Percentiles rank a stretch among this genome's conserved stretches.
These are phyloP conservation scores for Sanguinoderma infundibulare DNA, from an alignment of 1,284 basidiomycete genomes.

Conservation along the genomic window DNA sequence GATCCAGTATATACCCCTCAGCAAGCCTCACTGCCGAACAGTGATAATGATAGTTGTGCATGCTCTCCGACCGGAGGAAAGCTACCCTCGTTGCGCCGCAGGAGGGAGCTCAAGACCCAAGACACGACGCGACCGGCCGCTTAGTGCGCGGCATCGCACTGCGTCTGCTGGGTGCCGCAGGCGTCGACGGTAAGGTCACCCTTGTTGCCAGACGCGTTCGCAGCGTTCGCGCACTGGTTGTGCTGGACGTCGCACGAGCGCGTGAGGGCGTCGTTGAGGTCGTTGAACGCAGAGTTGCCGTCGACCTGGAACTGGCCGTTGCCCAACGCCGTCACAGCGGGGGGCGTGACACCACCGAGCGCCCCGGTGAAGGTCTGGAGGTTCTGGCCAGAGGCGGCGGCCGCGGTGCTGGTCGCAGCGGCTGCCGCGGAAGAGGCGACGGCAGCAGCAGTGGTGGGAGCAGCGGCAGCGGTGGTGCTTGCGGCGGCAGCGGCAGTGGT, in stretches of 20 bases:
- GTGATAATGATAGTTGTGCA: background rate
- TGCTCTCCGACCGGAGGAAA: background rate
- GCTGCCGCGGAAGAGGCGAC: slow-evolving; percentile 18
- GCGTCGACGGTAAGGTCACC: slow-evolving; percentile 50
- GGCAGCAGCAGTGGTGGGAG: slow-evolving; percentile 23
- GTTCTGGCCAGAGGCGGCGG: slow-evolving; percentile 41
- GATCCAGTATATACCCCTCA: slow-evolving; percentile 9
- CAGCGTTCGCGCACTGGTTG: slow-evolving; percentile 47
- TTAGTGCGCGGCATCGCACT: slow-evolving; percentile 43
- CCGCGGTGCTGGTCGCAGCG: slow-evolving; percentile 22
- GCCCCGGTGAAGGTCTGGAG: slow-evolving; percentile 62
- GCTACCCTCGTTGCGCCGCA: slow-evolving; percentile 10
- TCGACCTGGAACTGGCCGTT: slow-evolving; percentile 50
- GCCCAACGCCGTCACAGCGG: slow-evolving; percentile 49
- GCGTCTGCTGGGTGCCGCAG: slow-evolving; percentile 53
- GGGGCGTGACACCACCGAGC: slow-evolving; percentile 50
- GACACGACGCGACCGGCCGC: background rate
- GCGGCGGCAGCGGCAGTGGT: slow-evolving; percentile 17
- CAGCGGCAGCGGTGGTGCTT: slow-evolving; percentile 26
- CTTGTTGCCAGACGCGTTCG: slow-evolving; percentile 42
- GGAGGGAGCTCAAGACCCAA: background rate
- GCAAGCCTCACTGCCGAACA: slow-evolving; percentile 13
- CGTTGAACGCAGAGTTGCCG: slow-evolving; percentile 55
- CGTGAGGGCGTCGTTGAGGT: slow-evolving; percentile 52
- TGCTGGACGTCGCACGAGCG: slow-evolving; percentile 67